Evolutionary conservation across 2,329 filamentous ascomycete species (phyloP), one percentile per base, ranked within the genome.

Genomic region (Talaromyces atroroseus): DNA sequence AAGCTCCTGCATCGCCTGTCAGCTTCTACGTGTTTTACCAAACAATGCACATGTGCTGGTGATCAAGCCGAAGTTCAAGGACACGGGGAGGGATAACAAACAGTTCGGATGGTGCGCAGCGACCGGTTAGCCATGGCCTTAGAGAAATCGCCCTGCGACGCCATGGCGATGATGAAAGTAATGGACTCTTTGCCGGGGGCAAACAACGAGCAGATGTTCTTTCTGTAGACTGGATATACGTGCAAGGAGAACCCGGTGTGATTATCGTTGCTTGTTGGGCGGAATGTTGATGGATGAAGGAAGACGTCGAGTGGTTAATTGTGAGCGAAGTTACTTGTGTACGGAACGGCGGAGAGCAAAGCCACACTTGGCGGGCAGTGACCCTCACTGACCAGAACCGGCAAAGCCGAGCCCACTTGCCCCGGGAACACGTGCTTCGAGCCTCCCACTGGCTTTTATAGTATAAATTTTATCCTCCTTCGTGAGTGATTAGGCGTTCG

Each of bases 81-180:
- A 56, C 46, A 38, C 20, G 38, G 20, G 23, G 20, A 24, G 16
- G 32, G 58, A 56, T 46, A 52, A 70, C 83, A 65, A 78, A 91
- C 90, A 68, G 87, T 90, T 77, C 90, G 92, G 78, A 96, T 92
- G 67, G 84, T 87, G 62, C 90, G 87, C 69, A 95, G 84, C 69
- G 90, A 92, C 76, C 90, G 84, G 78, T 92, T 94, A 75, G 87
- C 84, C 81, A 84, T 82, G 47, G 83, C 83, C 58, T 77, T 74
- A 59, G 66, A 61, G 60, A 73, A 67, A 49, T 70, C 66, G 60
- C 61, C 67, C 49, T 68, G 63, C 54, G 64, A 62, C 55, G 71
- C 66, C 71, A 74, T 74, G 59, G 56, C 58, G 54, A 36, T 58
- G 20, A 42, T 40, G 23, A 24, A 20, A 48, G 46, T 20, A 21